A percentile compares a stretch with the other conserved stretches of the same genome.
Conservation (phyloP, 768 basidiomycete species). For the Pulveroboletus sp. region DNA sequence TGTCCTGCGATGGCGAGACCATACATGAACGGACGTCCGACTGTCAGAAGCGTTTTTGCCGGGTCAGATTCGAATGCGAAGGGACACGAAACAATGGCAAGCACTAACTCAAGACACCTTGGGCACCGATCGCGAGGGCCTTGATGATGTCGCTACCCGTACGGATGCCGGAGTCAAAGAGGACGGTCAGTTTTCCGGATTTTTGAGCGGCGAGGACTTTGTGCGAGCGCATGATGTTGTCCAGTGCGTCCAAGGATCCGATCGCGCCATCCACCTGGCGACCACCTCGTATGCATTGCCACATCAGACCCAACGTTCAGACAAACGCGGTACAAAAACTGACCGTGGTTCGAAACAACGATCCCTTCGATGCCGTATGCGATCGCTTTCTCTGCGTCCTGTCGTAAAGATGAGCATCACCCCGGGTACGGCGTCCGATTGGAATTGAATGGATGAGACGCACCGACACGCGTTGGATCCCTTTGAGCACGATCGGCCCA, state of each 20-base stretch:
- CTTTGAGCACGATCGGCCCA: constrained; percentile 74
- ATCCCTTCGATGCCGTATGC: constrained; percentile 43
- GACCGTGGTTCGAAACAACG: constrained; percentile 44
- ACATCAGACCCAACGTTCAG: not conserved
- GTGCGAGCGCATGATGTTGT: constrained; percentile 61
- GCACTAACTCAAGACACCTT: constrained; percentile 68
- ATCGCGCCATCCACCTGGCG: constrained; percentile 81
- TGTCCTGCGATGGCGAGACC: constrained; percentile 70
- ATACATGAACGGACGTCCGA: constrained; percentile 75
- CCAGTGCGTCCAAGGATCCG: constrained; percentile 70
- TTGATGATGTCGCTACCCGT: constrained; percentile 83
- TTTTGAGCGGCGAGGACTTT: constrained; percentile 57
- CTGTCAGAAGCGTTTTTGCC: constrained; percentile 30
- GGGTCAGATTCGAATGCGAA: not conserved
- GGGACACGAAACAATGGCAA: no score
- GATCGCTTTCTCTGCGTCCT: constrained; percentile 53
- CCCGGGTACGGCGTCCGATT: no score
- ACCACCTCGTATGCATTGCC: constrained; percentile 45
- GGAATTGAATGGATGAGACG: no score
- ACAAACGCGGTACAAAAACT: not conserved
- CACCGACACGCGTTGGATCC: constrained; percentile 65
- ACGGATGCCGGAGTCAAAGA: constrained; percentile 74
- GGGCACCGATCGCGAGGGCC: constrained; percentile 83
- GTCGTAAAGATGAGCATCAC: not conserved
- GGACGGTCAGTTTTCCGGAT: constrained; percentile 61